Conservation (phyloP, 176 grass and related monocot species). For the Tillandsia leiboldiana region DNA sequence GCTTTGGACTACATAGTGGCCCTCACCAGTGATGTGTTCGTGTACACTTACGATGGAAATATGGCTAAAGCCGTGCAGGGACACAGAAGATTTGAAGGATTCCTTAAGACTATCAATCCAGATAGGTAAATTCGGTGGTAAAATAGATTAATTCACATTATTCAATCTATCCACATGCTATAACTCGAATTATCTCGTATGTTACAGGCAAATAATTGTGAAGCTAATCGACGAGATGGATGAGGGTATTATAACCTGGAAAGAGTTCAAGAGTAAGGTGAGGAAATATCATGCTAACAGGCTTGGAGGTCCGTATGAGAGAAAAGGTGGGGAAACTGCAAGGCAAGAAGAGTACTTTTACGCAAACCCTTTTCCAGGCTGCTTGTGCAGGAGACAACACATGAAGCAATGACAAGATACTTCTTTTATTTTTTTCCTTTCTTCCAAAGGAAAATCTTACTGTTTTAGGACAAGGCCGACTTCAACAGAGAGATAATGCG, state of each 20-base stretch:
- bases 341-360: conserved; percentile 92
- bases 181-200: background rate
- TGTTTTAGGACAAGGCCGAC: conserved; percentile 17
- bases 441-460: conserved; percentile 14
- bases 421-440: background rate
- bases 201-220: conserved; percentile 59
- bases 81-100: conserved; percentile 85
- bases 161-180: background rate
- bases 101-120: conserved; percentile 70
- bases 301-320: conserved; percentile 76
- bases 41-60: conserved; percentile 96
- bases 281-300: conserved; percentile 55
- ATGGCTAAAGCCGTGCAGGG: conserved; percentile 96
- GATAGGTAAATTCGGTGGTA: conserved; percentile 44
- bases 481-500: conserved; percentile 6
- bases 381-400: conserved; percentile 64
- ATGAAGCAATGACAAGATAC: conserved; percentile 21
- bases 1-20: conserved; percentile 86
- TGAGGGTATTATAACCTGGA: conserved; percentile 49
- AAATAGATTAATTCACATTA: conserved; percentile 6
- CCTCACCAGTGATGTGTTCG: conserved; percentile 74
- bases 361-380: conserved; percentile 89
- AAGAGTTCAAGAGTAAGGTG: conserved; percentile 45
- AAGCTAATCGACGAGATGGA: conserved; percentile 72
- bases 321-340: conserved; percentile 36